Conservation (phyloP, 2,329 filamentous ascomycete species). For the Cladophialophora carrionii region DNA sequence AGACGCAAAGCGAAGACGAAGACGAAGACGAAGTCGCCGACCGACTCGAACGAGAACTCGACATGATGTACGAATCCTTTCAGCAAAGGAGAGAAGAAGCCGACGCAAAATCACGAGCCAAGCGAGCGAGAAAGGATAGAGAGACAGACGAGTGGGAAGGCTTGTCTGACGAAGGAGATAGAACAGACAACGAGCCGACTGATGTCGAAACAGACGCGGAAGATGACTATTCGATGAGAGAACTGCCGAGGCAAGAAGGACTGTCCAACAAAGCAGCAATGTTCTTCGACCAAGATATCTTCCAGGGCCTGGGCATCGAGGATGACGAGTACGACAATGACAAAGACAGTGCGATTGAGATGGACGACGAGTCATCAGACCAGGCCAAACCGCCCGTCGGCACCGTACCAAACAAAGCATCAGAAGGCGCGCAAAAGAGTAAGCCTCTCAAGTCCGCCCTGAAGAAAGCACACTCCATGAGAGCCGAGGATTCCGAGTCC, state of each 20-base stretch:
- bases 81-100: conserved; percentile 75
- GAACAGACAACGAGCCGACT: conserved; percentile 55
- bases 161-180: conserved; percentile 71
- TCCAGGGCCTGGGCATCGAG: conserved; percentile 75
- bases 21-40: conserved; percentile 79
- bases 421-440: conserved; percentile 37
- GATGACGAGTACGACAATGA: conserved; percentile 55
- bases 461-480: conserved; percentile 35
- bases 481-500: conserved; percentile 5
- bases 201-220: conserved; percentile 46
- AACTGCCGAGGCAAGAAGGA: conserved; percentile 47
- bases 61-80: conserved; percentile 84
- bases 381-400: conserved; percentile 15
- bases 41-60: conserved; percentile 78
- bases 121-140: conserved; percentile 79
- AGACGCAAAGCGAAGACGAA: conserved; percentile 64
- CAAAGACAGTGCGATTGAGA: conserved; percentile 45
- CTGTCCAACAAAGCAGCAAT: conserved; percentile 83
- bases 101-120: conserved; percentile 87
- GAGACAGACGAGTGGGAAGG: conserved; percentile 92
- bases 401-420: conserved; percentile 27
- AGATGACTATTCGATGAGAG: conserved; percentile 18
- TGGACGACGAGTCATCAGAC: conserved; percentile 41
- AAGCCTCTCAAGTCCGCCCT: conserved; percentile 39
- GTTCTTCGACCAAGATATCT: conserved; percentile 96